A percentile compares a stretch with the other conserved stretches of the same genome.
Evolutionary conservation across 495 filamentous ascomycete species (phyloP).

Genomic region (Echria macrotheca): DNA sequence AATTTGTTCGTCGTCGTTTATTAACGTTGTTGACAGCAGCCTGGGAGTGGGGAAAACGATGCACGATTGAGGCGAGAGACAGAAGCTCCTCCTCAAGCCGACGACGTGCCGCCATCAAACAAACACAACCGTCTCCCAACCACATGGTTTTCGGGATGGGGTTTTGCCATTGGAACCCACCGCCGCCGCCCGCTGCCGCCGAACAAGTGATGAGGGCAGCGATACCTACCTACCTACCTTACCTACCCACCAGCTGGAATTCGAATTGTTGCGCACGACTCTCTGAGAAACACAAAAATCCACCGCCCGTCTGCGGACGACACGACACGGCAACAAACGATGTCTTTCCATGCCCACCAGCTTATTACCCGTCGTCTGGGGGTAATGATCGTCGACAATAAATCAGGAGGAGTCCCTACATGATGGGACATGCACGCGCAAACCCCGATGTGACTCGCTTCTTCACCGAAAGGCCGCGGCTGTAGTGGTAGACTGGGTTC

Average conservation of each 20-base stretch:
- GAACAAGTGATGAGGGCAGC: too few species aligned
- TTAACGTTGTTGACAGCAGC: background rate
- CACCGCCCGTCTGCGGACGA: too few species aligned
- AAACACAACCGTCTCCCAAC: too few species aligned
- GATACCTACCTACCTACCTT: too few species aligned
- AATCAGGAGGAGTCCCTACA: slow-evolving; percentile 1
- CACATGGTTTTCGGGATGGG: too few species aligned
- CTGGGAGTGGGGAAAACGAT: background rate
- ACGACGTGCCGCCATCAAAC: too few species aligned
- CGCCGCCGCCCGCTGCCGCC: too few species aligned
- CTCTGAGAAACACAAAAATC: too few species aligned
- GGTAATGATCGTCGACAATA: slow-evolving; percentile 10
- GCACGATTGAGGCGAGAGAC: background rate
- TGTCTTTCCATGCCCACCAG: background rate
- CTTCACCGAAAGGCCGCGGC: too few species aligned
- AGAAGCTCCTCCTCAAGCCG: too few species aligned
- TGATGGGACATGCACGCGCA: background rate
- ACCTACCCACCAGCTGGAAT: too few species aligned
- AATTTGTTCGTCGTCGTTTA: background rate
- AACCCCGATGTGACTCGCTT: background rate
- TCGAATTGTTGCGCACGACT: background rate
- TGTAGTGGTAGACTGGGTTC: background rate
- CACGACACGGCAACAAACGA: background rate
- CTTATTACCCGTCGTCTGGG: slow-evolving; percentile 6
- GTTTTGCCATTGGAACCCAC: too few species aligned